Base-by-base conservation (phyloP, 768 basidiomycete species). In the Tricholoma terreum region DNA sequence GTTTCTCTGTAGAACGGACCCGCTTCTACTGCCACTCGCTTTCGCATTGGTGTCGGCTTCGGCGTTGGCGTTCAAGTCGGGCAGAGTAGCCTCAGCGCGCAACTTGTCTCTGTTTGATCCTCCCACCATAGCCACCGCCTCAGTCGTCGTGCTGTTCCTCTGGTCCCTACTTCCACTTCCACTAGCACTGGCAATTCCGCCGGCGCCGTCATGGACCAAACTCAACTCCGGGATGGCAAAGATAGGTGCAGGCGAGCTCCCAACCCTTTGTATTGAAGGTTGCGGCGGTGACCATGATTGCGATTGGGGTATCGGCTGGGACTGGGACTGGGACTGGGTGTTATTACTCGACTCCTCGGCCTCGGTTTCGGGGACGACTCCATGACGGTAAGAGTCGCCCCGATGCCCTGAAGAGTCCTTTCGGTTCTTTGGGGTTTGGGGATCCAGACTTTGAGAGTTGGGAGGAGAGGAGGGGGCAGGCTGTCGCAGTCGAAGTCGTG, bases 361-460 rank as follows among this genome's bases (percentile, higher is more conserved):
- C 14, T 63, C 50, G 5, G 59, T 58, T 35, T 66, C 65, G 2
- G 65, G 65, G 4, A 66, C 61, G 19, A 62, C 52, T 6, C 58
- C 65, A 21, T 56, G 52, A 24, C 61, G 61, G 46, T 59, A 62
- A 3, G 63, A 64, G 27, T 64, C 61, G 21, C 61, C 51, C 4
- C 27, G 27, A 21, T 4, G n/a, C 6, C 15, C 46, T 10, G 27
- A 31, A 11, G 21, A 52, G 6, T n/a, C 34, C 19, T 15, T 21
- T n/a, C 19, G 22, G 5, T 9, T 34, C n/a, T 14, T 45, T 30
- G 42, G 4, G 21, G 22, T 24, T 24, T 24, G 5, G 27, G 10
- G 45, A 48, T 54, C 22, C 31, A 31, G 7, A 31, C 27, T 22
- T 31, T 30, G 22, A 6, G 40, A 10, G 27, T 22, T 6, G n/a